phyloP scores from a whole-genome alignment of 1,284 basidiomycete genomes.

The Cryptococcus sp. region DNA sequence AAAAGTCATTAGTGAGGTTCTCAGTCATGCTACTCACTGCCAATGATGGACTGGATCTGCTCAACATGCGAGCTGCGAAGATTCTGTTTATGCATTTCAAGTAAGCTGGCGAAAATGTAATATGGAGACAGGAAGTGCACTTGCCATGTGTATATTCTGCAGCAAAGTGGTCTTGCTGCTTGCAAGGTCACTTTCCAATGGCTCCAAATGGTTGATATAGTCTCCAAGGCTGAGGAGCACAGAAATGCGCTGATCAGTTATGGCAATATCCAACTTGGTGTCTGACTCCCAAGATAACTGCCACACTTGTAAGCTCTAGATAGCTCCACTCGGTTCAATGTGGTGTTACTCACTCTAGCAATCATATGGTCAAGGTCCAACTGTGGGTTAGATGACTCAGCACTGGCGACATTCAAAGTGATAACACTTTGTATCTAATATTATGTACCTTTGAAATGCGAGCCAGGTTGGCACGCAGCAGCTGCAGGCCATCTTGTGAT shows the following conservation, averaged over 20 bases:
- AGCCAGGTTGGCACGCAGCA: too few relatives aligned
- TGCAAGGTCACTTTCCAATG: not conserved
- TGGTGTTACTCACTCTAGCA: not conserved
- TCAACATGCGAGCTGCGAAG: slow-evolving; percentile 2
- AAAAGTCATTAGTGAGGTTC: not conserved
- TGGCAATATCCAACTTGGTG: not conserved
- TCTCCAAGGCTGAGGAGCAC: slow-evolving; percentile 7
- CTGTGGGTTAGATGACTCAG: too few relatives aligned
- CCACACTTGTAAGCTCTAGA: slow-evolving; percentile 80
- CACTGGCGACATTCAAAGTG: too few relatives aligned
- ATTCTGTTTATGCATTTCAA: not conserved
- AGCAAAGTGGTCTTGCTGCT: not conserved
- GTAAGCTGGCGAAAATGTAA: too few relatives aligned
- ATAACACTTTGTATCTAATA: too few relatives aligned
- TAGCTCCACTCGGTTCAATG: too few relatives aligned
- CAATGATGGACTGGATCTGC: not conserved
- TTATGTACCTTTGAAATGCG: too few relatives aligned
- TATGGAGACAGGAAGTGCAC: too few relatives aligned
- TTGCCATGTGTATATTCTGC: slow-evolving; percentile 1
- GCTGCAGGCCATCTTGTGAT: not conserved
- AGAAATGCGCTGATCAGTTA: slow-evolving; percentile 8
- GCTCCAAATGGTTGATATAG: slow-evolving; percentile 1
- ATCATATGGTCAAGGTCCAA: not conserved
- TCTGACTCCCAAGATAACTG: not conserved
- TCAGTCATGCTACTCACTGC: not conserved